Percentiles rank a stretch among this genome's conserved stretches.
Conservation (phyloP, 169 alveolate genomes). For the Amoebophrya sp. region DNA sequence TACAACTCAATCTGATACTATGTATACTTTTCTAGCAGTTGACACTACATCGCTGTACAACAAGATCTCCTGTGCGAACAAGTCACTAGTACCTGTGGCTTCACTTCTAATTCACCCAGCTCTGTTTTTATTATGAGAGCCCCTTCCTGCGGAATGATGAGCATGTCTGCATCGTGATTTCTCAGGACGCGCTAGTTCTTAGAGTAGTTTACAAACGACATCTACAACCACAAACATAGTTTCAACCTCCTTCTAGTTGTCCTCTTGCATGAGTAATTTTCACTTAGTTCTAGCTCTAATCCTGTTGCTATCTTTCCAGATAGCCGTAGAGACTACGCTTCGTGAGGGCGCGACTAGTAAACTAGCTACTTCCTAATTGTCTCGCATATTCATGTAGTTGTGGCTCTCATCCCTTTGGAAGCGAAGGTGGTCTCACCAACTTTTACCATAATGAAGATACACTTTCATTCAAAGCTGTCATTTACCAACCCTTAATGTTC, state of each 20-base stretch:
- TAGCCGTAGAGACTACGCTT: neutral
- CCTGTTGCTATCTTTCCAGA: neutral
- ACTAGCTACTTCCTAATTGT: neutral
- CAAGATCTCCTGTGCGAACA: neutral
- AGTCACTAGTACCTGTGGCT: conserved; percentile 47
- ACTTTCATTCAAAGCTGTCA: too few relatives aligned
- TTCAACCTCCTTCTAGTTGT: neutral
- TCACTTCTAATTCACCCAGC: conserved; percentile 31
- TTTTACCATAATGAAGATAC: too few relatives aligned
- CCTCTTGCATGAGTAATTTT: neutral
- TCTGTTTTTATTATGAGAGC: conserved; percentile 57
- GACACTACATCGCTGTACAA: neutral
- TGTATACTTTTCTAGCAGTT: too few relatives aligned
- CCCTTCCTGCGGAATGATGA: conserved; percentile 66
- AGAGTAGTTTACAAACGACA: neutral
- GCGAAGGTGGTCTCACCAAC: too few relatives aligned
- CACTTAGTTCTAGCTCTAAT: neutral
- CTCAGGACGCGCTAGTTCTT: conserved; percentile 52
- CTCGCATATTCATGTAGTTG: too few relatives aligned
- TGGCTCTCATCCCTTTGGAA: too few relatives aligned
- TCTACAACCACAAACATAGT: neutral
- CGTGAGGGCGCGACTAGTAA: neutral
- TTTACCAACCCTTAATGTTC: too few relatives aligned
- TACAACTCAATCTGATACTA: neutral
- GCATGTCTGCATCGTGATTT: conserved; percentile 66